Conservation (phyloP, 192 early-diverging fungal species). For the Podila clonocystis region DNA sequence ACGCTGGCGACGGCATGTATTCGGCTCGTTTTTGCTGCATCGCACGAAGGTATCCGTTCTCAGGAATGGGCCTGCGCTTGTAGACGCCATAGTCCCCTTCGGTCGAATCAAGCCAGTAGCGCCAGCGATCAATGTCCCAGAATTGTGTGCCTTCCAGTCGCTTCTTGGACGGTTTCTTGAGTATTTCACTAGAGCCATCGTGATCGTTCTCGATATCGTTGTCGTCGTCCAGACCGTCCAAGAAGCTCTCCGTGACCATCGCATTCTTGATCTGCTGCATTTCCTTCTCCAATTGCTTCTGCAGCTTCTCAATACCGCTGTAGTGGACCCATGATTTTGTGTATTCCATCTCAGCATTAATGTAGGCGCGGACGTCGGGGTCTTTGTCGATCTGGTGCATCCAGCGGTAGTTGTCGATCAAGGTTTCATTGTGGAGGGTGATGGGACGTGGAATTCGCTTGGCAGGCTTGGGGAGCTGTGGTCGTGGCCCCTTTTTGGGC, state of each 20-base stretch:
- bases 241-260: not conserved
- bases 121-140: conserved; percentile 47
- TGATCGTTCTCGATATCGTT: not conserved
- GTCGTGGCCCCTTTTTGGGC: not conserved
- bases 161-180: not conserved
- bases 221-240: not conserved
- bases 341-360: conserved; percentile 28
- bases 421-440: conserved; percentile 35
- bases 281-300: conserved; percentile 31
- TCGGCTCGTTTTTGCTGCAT: not conserved
- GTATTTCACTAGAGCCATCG: not conserved
- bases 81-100: conserved; percentile 24
- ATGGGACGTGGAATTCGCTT: conserved; percentile 42
- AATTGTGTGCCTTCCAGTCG: conserved; percentile 29
- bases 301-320: conserved; percentile 13
- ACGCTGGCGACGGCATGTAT: not conserved
- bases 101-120: conserved; percentile 35
- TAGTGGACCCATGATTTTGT: conserved; percentile 22
- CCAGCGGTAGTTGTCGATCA: conserved; percentile 43
- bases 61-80: conserved; percentile 20
- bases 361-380: conserved; percentile 32
- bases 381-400: conserved; percentile 37
- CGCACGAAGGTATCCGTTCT: not conserved
- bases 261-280: conserved; percentile 9
- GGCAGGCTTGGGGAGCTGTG: conserved; percentile 8